Evolutionary conservation across 164 flowering plant species (phyloP).

Genomic region (Nymphaea thermarum): DNA sequence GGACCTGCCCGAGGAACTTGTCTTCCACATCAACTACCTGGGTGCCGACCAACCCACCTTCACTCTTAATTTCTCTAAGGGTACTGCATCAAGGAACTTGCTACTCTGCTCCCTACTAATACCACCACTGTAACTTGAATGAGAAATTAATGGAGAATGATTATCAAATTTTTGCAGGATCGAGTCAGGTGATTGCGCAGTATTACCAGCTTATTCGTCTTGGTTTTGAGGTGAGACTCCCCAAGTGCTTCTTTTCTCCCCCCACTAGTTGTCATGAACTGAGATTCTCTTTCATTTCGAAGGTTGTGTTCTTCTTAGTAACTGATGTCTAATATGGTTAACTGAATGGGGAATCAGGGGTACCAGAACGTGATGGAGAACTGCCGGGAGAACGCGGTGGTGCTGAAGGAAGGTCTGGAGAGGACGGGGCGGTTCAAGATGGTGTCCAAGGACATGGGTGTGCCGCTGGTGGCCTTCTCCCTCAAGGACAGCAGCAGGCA

Average conservation of each 20-base stretch:
- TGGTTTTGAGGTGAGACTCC: too few species aligned
- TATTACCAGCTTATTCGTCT: too few species aligned
- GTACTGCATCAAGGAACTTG: constrained; percentile 2
- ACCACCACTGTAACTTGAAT: too few species aligned
- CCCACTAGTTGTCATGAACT: too few species aligned
- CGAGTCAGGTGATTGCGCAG: too few species aligned
- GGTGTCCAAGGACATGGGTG: constrained; percentile 15
- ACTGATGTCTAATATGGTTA: too few species aligned
- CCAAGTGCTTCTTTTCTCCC: too few species aligned
- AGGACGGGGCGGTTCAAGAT: constrained; percentile 14
- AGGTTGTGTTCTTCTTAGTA: too few species aligned
- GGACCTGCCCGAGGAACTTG: constrained; percentile 34
- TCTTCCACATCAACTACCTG: constrained; percentile 36
- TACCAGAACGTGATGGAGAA: constrained; percentile 20
- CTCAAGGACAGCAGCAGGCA: constrained; percentile 13
- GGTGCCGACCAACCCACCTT: constrained; percentile 41
- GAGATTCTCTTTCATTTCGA: too few species aligned
- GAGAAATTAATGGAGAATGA: too few species aligned
- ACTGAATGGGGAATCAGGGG: constrained; percentile 6
- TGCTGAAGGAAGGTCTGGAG: constrained; percentile 12
- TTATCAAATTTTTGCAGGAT: too few species aligned
- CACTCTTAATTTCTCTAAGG: constrained; percentile 40
- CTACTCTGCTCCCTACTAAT: neutral
- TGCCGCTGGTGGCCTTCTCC: constrained; percentile 20
- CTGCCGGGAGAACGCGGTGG: constrained; percentile 17